Conservation (phyloP, 2,329 filamentous ascomycete genomes). For the Fusarium vanettenii region DNA sequence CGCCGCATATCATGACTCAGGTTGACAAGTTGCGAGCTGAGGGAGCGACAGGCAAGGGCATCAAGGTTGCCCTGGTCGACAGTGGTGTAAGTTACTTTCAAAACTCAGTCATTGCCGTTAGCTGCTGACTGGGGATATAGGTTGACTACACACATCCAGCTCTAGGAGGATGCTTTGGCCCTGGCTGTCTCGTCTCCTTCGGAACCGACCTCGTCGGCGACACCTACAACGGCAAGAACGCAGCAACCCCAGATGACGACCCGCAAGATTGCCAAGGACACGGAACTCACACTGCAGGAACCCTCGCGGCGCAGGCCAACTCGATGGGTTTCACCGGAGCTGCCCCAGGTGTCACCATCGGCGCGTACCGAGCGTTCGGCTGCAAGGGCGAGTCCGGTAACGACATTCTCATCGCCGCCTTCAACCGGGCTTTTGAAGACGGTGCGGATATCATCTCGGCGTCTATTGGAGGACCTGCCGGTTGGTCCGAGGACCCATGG, state of each 20-base stretch:
- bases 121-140: constrained; percentile 42
- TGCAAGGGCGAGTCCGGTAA: constrained; percentile 62
- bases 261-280: constrained; percentile 70
- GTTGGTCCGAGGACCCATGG: constrained; percentile 65
- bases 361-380: constrained; percentile 68
- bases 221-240: constrained; percentile 55
- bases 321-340: constrained; percentile 67
- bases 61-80: constrained; percentile 66
- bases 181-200: constrained; percentile 66
- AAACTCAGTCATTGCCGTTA: accelerated
- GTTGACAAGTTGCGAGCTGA: constrained; percentile 63
- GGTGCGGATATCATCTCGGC: constrained; percentile 68
- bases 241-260: constrained; percentile 58
- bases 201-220: constrained; percentile 71
- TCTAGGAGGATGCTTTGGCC: constrained; percentile 72
- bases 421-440: constrained; percentile 70
- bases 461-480: constrained; percentile 62
- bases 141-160: constrained; percentile 73
- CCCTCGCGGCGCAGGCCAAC: constrained; percentile 68
- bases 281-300: constrained; percentile 72
- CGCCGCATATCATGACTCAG: constrained; percentile 68
- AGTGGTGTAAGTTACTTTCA: constrained; percentile 58
- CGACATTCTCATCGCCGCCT: constrained; percentile 70
- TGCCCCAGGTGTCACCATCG: constrained; percentile 66
- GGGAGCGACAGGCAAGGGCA: constrained; percentile 61